Percentiles rank a stretch among this genome's conserved stretches.
Conservation (phyloP, 768 basidiomycete species). For the Termitomyces sp. region DNA sequence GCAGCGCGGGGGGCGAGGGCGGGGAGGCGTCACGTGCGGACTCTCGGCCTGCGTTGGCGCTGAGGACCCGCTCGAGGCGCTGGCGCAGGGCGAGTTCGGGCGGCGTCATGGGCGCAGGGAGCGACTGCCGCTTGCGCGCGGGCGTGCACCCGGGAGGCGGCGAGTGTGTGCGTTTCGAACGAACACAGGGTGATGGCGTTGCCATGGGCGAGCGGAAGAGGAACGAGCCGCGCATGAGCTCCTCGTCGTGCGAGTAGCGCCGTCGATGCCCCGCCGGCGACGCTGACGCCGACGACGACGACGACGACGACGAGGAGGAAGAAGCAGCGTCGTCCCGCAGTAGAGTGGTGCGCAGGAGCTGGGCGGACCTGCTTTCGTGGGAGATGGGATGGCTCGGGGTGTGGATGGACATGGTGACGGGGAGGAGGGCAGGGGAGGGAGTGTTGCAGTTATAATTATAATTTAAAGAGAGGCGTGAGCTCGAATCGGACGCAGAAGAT, state of each 20-base stretch:
- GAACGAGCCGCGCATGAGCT: conserved; percentile 18
- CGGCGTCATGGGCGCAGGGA: conserved; percentile 28
- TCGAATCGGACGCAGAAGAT: neutral
- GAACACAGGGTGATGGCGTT: too few species aligned
- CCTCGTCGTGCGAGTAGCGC: conserved; percentile 7
- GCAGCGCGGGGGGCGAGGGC: neutral
- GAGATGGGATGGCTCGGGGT: neutral
- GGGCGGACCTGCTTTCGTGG: neutral
- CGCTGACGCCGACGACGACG: neutral
- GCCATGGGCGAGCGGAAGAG: conserved; percentile 22
- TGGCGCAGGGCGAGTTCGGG: conserved; percentile 50
- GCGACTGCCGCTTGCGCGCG: conserved; percentile 7
- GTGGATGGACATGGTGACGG: neutral
- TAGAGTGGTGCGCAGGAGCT: neutral
- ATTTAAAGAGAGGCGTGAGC: neutral
- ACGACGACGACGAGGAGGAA: neutral
- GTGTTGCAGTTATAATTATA: neutral
- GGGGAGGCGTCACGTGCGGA: neutral
- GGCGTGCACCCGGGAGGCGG: neutral
- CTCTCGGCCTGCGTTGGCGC: conserved; percentile 1
- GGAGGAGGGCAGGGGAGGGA: neutral
- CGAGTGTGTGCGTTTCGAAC: neutral
- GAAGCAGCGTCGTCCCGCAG: neutral
- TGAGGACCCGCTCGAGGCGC: conserved; percentile 47
- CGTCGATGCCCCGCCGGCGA: neutral